phyloP scores from a whole-genome alignment of 2,329 filamentous ascomycete species.

The Sporothrix phasma region DNA sequence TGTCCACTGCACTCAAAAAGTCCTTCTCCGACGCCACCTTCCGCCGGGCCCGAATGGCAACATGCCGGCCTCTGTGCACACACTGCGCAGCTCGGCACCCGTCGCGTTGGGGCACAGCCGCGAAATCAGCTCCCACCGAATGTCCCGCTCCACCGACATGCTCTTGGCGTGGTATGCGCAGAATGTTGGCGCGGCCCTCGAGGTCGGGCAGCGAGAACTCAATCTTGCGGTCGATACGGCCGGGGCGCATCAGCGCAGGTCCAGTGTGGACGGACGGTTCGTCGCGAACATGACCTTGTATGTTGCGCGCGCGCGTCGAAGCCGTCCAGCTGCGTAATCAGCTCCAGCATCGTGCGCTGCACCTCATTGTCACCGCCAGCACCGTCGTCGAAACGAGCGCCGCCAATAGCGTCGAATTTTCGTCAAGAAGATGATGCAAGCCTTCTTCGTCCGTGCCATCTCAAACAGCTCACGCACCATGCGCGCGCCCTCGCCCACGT shows the following conservation, averaged over 20 bases:
- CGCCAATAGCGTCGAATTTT: conserved; percentile 98
- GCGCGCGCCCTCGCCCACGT: conserved; percentile 92
- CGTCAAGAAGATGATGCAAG: conserved; percentile 99
- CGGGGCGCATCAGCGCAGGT: conserved; percentile 89
- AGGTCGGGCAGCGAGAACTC: conserved; percentile 97
- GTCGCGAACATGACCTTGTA: conserved; percentile 99
- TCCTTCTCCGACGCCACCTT: conserved; percentile 99
- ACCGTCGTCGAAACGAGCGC: conserved; percentile 95
- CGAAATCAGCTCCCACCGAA: conserved; percentile 97
- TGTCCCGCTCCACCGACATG: conserved; percentile 98
- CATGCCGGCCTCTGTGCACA: conserved; percentile 97
- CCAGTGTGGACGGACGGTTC: conserved; percentile 97
- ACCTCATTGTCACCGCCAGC: conserved; percentile 96
- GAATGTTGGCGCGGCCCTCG: conserved; percentile 92
- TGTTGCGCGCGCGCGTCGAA: conserved; percentile 97
- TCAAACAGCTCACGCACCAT: conserved; percentile 99
- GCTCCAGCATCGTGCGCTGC: conserved; percentile 95
- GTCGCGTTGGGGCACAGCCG: conserved; percentile 95
- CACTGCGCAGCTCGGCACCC: conserved; percentile 88
- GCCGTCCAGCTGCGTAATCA: conserved; percentile 95
- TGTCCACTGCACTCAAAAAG: conserved; percentile 94
- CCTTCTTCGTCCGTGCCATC: conserved; percentile 99
- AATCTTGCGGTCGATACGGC: conserved; percentile 97
- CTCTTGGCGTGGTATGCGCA: conserved; percentile 98
- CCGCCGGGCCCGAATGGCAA: conserved; percentile 84